A percentile compares a stretch with the other conserved stretches of the same genome.
These are phyloP conservation scores for Fusarium sp. DNA, from an alignment of 2,329 filamentous ascomycete species.

Conservation along the genomic window DNA sequence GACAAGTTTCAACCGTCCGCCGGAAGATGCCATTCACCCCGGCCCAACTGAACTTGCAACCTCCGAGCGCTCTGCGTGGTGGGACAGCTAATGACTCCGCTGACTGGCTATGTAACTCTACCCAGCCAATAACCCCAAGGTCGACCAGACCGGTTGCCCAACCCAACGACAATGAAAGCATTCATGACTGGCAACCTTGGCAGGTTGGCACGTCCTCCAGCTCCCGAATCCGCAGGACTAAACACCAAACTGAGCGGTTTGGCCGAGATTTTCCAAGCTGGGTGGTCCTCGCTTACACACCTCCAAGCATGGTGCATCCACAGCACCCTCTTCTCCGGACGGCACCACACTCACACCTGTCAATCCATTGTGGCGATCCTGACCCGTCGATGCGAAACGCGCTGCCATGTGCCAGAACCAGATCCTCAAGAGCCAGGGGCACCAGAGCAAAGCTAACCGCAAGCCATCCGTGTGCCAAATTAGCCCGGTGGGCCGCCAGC, in stretches of 20 bases:
- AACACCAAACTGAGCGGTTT: background rate
- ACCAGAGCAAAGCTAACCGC: conserved; percentile 33
- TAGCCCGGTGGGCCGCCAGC: conserved; percentile 28
- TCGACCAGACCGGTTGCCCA: background rate
- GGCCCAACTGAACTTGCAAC: background rate
- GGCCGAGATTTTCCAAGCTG: background rate
- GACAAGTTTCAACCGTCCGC: conserved; percentile 12
- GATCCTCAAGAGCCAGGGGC: conserved; percentile 38
- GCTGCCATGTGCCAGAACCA: conserved; percentile 39
- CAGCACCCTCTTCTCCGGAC: conserved; percentile 7
- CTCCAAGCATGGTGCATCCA: conserved; percentile 1
- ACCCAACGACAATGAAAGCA: background rate
- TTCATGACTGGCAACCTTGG: background rate
- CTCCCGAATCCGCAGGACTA: background rate
- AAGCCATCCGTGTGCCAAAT: conserved; percentile 47
- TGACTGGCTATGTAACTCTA: conserved; percentile 29
- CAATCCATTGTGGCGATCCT: conserved; percentile 31
- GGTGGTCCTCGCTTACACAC: background rate
- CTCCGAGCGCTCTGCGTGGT: conserved; percentile 17
- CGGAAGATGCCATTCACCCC: conserved; percentile 19
- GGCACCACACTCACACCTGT: conserved; percentile 12
- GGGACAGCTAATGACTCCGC: conserved; percentile 34
- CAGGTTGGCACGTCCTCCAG: background rate
- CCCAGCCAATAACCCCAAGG: conserved; percentile 4
- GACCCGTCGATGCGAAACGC: conserved; percentile 27